These are phyloP conservation scores for Echria macrotheca DNA, from an alignment of 495 filamentous ascomycete genomes.

Conservation along the genomic window DNA sequence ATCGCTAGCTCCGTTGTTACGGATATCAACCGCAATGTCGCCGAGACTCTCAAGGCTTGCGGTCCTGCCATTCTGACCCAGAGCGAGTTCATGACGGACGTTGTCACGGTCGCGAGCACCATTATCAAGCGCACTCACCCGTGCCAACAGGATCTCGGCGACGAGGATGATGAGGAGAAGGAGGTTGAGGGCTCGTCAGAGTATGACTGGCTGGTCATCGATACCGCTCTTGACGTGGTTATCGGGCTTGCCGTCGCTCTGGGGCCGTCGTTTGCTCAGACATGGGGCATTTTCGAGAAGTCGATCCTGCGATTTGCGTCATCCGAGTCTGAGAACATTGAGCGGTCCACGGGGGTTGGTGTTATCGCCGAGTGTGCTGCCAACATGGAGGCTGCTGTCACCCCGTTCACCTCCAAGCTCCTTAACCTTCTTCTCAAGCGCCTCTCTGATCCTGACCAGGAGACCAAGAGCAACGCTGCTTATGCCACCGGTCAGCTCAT, in stretches of 20 bases:
- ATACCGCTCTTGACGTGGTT: slow-evolving; percentile 86
- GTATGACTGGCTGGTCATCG: slow-evolving; percentile 95
- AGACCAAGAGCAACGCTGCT: slow-evolving; percentile 91
- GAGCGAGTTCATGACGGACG: slow-evolving; percentile 52
- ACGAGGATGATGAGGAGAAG: slow-evolving; percentile 63
- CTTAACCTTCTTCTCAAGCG: slow-evolving; percentile 81
- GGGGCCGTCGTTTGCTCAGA: slow-evolving; percentile 71
- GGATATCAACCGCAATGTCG: slow-evolving; percentile 91
- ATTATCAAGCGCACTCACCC: slow-evolving; percentile 85
- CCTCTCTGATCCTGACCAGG: slow-evolving; percentile 80
- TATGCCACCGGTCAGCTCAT: slow-evolving; percentile 84
- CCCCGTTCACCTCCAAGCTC: slow-evolving; percentile 67
- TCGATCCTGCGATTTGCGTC: slow-evolving; percentile 81
- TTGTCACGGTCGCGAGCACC: slow-evolving; percentile 59
- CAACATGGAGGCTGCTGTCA: slow-evolving; percentile 72
- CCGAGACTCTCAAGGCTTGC: slow-evolving; percentile 86
- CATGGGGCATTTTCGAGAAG: slow-evolving; percentile 93
- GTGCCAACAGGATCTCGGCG: slow-evolving; percentile 83
- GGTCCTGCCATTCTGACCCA: slow-evolving; percentile 82
- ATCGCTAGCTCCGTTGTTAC: slow-evolving; percentile 69
- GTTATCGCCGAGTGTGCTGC: slow-evolving; percentile 88
- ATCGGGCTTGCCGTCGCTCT: slow-evolving; percentile 77
- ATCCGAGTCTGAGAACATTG: slow-evolving; percentile 67
- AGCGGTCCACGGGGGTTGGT: slow-evolving; percentile 84
- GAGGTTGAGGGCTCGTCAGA: slow-evolving; percentile 74